Evolutionary conservation across 345 rosid genomes (phyloP).

Genomic region (Linum lewisii): DNA sequence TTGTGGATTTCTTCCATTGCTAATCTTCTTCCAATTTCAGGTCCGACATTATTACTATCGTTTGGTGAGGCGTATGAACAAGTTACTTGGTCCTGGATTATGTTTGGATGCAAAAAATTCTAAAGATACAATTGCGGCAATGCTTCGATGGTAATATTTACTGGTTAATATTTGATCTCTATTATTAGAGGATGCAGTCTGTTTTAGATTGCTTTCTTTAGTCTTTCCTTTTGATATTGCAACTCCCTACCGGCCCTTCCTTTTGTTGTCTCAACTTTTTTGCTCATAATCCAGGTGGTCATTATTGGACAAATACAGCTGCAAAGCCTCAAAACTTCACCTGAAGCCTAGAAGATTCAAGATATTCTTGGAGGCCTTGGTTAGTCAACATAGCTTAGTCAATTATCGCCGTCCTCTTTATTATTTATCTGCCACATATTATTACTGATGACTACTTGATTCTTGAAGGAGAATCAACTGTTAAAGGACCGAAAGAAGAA

Average conservation of each 20-base stretch:
- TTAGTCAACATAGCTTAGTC: conserved; percentile 32
- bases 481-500: conserved; percentile 86
- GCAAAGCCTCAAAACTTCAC: conserved; percentile 99
- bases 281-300: conserved; percentile 74
- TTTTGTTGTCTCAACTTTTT: neutral
- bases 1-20: neutral
- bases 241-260: too few species aligned
- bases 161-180: too few species aligned
- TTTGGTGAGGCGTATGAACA: conserved; percentile 97
- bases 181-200: neutral
- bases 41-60: conserved; percentile 98
- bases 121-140: conserved; percentile 95
- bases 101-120: conserved; percentile 95
- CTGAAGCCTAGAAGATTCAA: conserved; percentile 92
- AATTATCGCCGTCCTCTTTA: conserved; percentile 6
- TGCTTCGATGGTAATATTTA: conserved; percentile 85
- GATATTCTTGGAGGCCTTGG: conserved; percentile 92
- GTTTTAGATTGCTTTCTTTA: neutral
- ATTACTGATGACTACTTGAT: conserved; percentile 21
- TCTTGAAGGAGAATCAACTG: conserved; percentile 87
- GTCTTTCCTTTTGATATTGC: neutral
- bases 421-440: conserved; percentile 13
- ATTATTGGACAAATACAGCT: conserved; percentile 90
- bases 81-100: conserved; percentile 78
- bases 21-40: conserved; percentile 33